phyloP scores from a whole-genome alignment of 441 rosid genomes.

The Cnidoscolus chayamansa region DNA sequence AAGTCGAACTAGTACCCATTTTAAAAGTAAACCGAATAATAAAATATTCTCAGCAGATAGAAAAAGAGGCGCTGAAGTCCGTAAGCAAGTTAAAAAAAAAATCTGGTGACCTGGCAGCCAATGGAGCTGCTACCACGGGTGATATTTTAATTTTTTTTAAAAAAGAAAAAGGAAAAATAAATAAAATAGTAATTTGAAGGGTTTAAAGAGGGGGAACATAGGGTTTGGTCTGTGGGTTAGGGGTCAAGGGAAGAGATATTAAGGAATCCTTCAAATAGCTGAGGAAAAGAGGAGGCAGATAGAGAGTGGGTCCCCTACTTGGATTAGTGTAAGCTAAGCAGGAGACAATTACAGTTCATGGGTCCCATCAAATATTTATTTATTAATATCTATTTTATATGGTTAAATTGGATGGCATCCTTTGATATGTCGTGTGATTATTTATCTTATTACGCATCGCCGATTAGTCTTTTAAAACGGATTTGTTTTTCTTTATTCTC shows the following conservation, averaged over 20 bases:
- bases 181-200: not conserved
- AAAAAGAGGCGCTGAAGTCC: not conserved
- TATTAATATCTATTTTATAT: too few relatives aligned
- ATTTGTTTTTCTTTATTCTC: too few relatives aligned
- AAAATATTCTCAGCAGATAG: not conserved
- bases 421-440: too few relatives aligned
- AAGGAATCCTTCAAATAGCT: constrained; percentile 30
- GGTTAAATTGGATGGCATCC: too few relatives aligned
- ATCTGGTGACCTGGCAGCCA: not conserved
- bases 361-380: constrained; percentile 19
- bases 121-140: not conserved
- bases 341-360: constrained; percentile 25
- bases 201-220: constrained; percentile 8
- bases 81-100: not conserved
- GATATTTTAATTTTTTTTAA: not conserved
- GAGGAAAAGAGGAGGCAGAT: constrained; percentile 46
- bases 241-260: constrained; percentile 43
- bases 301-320: constrained; percentile 33
- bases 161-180: not conserved
- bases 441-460: too few relatives aligned
- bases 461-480: too few relatives aligned
- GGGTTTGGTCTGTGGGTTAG: constrained; percentile 56
- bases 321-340: constrained; percentile 30
- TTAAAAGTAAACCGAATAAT: not conserved
- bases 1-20: not conserved